Percentiles rank a stretch among this genome's conserved stretches.
phyloP scores from a whole-genome alignment of 1,284 basidiomycete genomes.

The Stereum hirsutum region DNA sequence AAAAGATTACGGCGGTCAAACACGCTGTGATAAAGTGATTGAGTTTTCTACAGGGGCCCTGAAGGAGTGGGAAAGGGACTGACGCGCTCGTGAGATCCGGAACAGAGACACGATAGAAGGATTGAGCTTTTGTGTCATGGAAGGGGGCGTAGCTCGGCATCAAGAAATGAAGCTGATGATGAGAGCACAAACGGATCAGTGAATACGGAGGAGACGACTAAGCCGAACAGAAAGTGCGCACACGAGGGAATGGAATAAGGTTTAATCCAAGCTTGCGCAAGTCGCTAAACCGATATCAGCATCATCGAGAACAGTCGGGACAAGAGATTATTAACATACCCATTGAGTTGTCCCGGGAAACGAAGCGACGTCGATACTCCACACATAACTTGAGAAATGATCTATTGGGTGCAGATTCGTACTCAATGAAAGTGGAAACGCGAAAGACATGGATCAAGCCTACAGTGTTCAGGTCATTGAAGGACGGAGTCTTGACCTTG shows the following conservation, averaged over 20 bases:
- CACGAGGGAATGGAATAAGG: constrained; percentile 87
- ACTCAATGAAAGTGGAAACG: constrained; percentile 21
- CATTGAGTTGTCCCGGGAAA: constrained; percentile 92
- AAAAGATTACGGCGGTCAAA: constrained; percentile 77
- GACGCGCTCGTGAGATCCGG: constrained; percentile 65
- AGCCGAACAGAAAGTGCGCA: constrained; percentile 23
- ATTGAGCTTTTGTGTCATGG: constrained; percentile 48
- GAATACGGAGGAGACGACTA: not conserved
- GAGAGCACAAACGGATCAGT: not conserved
- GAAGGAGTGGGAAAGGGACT: constrained; percentile 12
- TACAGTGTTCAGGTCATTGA: constrained; percentile 74
- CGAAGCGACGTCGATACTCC: constrained; percentile 86
- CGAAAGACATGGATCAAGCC: constrained; percentile 13
- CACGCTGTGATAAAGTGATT: constrained; percentile 32
- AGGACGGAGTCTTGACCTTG: constrained; percentile 64
- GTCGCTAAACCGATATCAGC: constrained; percentile 47
- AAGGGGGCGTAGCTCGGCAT: constrained; percentile 86
- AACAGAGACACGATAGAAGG: constrained; percentile 57
- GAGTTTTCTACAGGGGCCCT: not conserved
- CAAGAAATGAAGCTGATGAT: constrained; percentile 74
- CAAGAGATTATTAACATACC: constrained; percentile 38
- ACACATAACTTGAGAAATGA: constrained; percentile 82
- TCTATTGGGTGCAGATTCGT: too few species aligned
- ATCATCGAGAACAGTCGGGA: not conserved
- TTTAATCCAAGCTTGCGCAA: constrained; percentile 92